phyloP scores from a whole-genome alignment of 2,329 filamentous ascomycete genomes.

The Podosphaera leucotricha region DNA sequence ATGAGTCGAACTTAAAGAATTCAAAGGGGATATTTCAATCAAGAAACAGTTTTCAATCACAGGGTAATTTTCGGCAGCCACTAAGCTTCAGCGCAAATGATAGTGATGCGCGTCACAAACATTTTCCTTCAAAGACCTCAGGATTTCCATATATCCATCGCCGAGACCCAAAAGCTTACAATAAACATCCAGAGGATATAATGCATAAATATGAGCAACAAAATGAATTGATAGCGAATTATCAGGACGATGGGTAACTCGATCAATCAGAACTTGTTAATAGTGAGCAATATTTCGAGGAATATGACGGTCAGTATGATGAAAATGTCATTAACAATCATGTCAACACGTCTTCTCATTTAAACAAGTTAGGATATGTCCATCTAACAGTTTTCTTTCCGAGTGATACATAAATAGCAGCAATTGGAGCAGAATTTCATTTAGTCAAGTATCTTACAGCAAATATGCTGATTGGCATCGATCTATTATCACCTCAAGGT shows the following conservation, averaged over 20 bases:
- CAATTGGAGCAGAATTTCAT: background rate
- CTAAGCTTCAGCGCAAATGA: background rate
- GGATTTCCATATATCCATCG: background rate
- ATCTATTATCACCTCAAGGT: background rate
- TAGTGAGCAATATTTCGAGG: background rate
- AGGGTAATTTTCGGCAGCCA: background rate
- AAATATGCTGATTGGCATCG: background rate
- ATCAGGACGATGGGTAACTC: background rate
- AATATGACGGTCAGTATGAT: background rate
- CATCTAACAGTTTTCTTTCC: background rate
- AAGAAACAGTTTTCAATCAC: no score
- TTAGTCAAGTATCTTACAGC: background rate
- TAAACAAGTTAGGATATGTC: background rate
- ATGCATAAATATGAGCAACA: background rate
- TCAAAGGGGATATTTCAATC: no score
- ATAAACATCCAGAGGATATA: background rate
- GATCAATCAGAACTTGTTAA: background rate
- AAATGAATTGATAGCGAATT: background rate
- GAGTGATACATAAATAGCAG: background rate
- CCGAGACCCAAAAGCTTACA: background rate
- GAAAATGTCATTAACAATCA: background rate
- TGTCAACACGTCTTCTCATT: background rate
- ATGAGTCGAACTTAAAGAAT: no score
- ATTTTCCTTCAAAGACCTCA: background rate
- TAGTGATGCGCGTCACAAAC: background rate